A percentile compares a stretch with the other conserved stretches of the same genome.
Conservation (phyloP, 805 yeast genomes). For the Saitoella complicata region DNA sequence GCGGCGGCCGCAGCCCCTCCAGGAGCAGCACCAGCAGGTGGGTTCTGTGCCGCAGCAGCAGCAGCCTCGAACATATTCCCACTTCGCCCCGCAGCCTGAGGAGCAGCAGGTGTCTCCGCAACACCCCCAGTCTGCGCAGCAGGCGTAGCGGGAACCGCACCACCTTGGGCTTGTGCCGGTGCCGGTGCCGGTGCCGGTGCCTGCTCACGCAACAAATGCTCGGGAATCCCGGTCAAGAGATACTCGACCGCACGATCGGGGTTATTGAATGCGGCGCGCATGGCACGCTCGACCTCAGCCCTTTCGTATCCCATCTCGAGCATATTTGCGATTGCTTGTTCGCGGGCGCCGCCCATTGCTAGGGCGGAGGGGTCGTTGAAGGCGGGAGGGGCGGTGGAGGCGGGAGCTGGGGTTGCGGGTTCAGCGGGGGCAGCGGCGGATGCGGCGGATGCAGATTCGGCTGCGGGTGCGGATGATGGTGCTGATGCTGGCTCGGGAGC, state of each 20-base stretch:
- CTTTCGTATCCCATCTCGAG: conserved; percentile 94
- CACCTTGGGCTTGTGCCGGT: conserved; percentile 10
- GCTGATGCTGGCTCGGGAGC: conserved; percentile 15
- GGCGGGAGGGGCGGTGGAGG: conserved; percentile 15
- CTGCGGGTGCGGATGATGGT: conserved; percentile 9
- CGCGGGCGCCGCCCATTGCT: conserved; percentile 65
- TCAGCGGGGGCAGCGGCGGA: background rate
- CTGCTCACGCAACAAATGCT: conserved; percentile 27
- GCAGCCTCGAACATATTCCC: conserved; percentile 27
- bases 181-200: conserved; percentile 17
- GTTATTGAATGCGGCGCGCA: conserved; percentile 89
- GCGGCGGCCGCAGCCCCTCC: conserved; percentile 21
- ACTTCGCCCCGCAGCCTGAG: conserved; percentile 17
- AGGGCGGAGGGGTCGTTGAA: conserved; percentile 23
- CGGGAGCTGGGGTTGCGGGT: conserved; percentile 13
- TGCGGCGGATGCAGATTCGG: conserved; percentile 6
- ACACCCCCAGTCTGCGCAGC: conserved; percentile 14
- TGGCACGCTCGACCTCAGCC: conserved; percentile 71
- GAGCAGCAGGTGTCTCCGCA: conserved; percentile 13
- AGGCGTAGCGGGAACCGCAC: conserved; percentile 14
- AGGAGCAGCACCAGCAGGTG: conserved; percentile 24
- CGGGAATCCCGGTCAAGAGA: conserved; percentile 78
- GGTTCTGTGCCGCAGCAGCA: conserved; percentile 28
- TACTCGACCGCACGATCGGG: conserved; percentile 98
- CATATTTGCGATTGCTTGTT: conserved; percentile 62